Conservation (phyloP, 441 rosid species). For the Dalechampia spathulata region DNA sequence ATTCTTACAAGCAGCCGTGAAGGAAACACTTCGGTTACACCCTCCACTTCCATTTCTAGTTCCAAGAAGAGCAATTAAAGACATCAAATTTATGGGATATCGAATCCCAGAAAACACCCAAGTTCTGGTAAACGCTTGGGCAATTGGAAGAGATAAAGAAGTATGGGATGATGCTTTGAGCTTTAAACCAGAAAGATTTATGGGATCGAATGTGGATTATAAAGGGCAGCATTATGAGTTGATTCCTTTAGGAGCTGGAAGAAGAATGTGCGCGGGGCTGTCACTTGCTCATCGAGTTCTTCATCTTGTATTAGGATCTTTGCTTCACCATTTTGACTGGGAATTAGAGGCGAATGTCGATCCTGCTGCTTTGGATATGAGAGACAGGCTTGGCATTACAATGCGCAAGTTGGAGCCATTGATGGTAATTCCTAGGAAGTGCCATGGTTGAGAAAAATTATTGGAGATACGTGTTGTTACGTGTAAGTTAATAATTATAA, state of each 20-base stretch:
- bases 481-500: too few species aligned
- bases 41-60: slow-evolving; percentile 20
- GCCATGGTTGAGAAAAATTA: too few species aligned
- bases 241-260: slow-evolving; percentile 44
- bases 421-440: slow-evolving; percentile 19
- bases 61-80: slow-evolving; percentile 29
- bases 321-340: slow-evolving; percentile 33
- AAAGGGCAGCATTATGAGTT: slow-evolving; percentile 33
- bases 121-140: slow-evolving; percentile 37
- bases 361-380: slow-evolving; percentile 14
- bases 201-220: slow-evolving; percentile 26
- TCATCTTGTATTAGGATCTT: slow-evolving; percentile 15
- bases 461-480: too few species aligned
- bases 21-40: slow-evolving; percentile 19
- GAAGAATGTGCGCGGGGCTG: slow-evolving; percentile 42
- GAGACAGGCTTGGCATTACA: slow-evolving; percentile 21
- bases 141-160: slow-evolving; percentile 41
- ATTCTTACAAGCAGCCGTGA: slow-evolving; percentile 19
- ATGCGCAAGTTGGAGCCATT: slow-evolving; percentile 22
- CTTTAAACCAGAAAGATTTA: slow-evolving; percentile 36
- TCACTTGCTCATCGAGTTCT: slow-evolving; percentile 24
- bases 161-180: slow-evolving; percentile 34
- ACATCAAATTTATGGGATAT: slow-evolving; percentile 33
- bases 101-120: slow-evolving; percentile 35
- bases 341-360: slow-evolving; percentile 2